Percentiles rank a stretch among this genome's conserved stretches.
These are phyloP conservation scores for Begonia loranthoides DNA, from an alignment of 306 rosid species.

Conservation along the genomic window DNA sequence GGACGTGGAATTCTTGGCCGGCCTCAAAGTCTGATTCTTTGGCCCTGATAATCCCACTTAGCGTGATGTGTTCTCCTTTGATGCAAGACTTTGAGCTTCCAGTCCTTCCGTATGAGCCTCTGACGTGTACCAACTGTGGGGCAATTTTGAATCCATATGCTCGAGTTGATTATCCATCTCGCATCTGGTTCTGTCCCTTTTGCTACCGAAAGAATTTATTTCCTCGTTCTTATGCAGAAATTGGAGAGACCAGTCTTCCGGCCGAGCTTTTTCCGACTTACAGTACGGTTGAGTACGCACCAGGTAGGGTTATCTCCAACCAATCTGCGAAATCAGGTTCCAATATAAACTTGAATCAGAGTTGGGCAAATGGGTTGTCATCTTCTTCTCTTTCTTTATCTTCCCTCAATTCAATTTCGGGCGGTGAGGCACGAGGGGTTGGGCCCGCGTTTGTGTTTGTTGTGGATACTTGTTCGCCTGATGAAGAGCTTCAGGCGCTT, in stretches of 20 bases:
- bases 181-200: conserved; percentile 85
- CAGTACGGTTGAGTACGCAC: conserved; percentile 62
- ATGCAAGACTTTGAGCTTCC: conserved; percentile 57
- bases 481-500: conserved; percentile 49
- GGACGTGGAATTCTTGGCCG: conserved; percentile 98
- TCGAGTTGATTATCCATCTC: conserved; percentile 66
- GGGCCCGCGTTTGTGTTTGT: conserved; percentile 54
- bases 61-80: conserved; percentile 70
- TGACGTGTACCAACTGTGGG: conserved; percentile 44
- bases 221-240: conserved; percentile 51
- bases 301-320: conserved; percentile 13
- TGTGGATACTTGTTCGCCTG: conserved; percentile 35
- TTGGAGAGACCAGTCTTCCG: conserved; percentile 74
- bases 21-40: conserved; percentile 29
- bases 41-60: conserved; percentile 47
- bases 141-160: conserved; percentile 85
- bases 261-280: conserved; percentile 93
- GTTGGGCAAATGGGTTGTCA: conserved; percentile 18
- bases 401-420: conserved; percentile 17
- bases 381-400: conserved; percentile 25
- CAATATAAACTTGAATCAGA: conserved; percentile 13
- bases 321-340: conserved; percentile 13
- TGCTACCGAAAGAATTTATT: conserved; percentile 50
- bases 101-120: conserved; percentile 63
- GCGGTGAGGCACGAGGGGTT: conserved; percentile 21